phyloP scores from a whole-genome alignment of 345 rosid genomes.

The Syzygium jambos region DNA sequence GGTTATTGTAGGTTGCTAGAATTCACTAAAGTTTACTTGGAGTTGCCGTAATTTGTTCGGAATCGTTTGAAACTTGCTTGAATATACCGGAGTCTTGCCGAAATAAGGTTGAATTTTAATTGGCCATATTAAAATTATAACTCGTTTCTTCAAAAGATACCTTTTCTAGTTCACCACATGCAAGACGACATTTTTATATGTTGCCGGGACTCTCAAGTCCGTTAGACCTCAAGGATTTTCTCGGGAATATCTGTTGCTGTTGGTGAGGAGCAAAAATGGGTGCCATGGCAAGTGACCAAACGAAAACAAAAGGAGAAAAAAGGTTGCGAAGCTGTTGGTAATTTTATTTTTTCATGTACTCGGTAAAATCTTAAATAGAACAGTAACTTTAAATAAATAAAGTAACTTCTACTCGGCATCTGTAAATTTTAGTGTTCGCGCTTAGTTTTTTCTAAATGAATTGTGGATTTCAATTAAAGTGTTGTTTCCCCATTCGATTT shows the following conservation, averaged over 20 bases:
- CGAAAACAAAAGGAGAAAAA: too few species aligned
- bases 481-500: background rate
- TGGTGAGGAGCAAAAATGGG: background rate
- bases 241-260: background rate
- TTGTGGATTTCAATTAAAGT: too few species aligned
- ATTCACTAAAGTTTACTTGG: too few species aligned
- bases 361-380: background rate
- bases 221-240: background rate
- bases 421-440: rapidly evolving
- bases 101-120: too few species aligned
- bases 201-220: too few species aligned
- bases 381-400: background rate
- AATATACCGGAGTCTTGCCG: too few species aligned
- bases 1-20: too few species aligned
- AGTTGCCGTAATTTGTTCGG: too few species aligned
- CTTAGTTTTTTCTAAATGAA: background rate
- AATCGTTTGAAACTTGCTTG: too few species aligned
- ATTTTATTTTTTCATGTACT: background rate
- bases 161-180: too few species aligned
- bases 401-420: background rate
- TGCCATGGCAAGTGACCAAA: too few species aligned
- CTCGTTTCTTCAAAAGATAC: background rate
- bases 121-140: too few species aligned
- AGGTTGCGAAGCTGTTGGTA: background rate
- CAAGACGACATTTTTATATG: background rate